A percentile compares a stretch with the other conserved stretches of the same genome.
These are phyloP conservation scores for Trichoderma erinaceum DNA, from an alignment of 495 filamentous ascomycete genomes.

Conservation along the genomic window DNA sequence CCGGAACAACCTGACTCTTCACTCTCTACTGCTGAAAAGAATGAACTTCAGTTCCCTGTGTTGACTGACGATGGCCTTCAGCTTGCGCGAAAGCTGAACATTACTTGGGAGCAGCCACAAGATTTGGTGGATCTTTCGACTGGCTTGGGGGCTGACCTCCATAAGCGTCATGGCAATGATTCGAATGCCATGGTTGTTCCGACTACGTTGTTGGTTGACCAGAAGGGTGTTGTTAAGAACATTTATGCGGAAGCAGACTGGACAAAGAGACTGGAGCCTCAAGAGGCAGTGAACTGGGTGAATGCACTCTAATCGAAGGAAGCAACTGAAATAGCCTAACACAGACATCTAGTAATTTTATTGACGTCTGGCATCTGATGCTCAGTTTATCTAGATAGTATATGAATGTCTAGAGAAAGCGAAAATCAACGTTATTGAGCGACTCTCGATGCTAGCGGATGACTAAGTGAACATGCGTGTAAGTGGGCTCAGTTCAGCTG, in stretches of 20 bases:
- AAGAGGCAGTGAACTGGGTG: conserved; percentile 29
- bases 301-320: conserved; percentile 19
- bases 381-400: not conserved
- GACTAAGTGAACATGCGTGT: not conserved
- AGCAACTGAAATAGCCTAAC: not conserved
- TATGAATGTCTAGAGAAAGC: not conserved
- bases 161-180: conserved; percentile 28
- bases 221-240: conserved; percentile 29
- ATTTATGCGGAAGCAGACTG: conserved; percentile 31
- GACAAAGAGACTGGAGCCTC: conserved; percentile 29
- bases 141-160: conserved; percentile 24
- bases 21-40: conserved; percentile 28
- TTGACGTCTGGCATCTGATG: not conserved
- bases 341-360: not conserved
- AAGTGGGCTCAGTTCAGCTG: not conserved
- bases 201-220: conserved; percentile 30
- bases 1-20: conserved; percentile 33
- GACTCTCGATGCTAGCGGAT: not conserved
- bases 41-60: conserved; percentile 33
- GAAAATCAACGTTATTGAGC: not conserved
- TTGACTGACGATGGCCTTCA: conserved; percentile 34
- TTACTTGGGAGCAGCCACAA: conserved; percentile 27
- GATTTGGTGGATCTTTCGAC: conserved; percentile 21
- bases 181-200: conserved; percentile 29
- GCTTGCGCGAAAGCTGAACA: conserved; percentile 30